These are phyloP conservation scores for Aspergillus texensis DNA, from an alignment of 2,329 filamentous ascomycete genomes.

Conservation along the genomic window DNA sequence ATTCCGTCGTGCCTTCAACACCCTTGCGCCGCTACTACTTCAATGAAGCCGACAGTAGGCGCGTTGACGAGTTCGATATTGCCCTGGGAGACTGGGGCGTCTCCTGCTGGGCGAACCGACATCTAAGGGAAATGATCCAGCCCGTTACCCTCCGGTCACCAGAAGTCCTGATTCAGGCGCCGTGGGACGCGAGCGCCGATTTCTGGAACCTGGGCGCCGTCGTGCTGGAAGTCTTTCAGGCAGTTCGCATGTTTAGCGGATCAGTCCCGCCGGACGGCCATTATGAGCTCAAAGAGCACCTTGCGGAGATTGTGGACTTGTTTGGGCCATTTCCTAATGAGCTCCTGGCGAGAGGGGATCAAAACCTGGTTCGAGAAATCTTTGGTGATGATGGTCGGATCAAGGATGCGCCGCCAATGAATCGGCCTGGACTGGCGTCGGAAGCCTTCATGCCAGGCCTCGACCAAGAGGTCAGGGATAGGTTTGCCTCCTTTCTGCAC, in stretches of 20 bases:
- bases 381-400: background rate
- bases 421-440: background rate
- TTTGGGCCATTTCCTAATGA: background rate
- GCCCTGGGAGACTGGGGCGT: background rate
- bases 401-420: background rate
- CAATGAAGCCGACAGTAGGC: background rate
- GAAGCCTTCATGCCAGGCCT: background rate
- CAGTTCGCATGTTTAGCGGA: slow-evolving; percentile 5
- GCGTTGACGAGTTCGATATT: background rate
- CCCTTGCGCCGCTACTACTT: background rate
- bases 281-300: slow-evolving; percentile 1
- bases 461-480: no score
- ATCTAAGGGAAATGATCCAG: background rate
- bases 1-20: background rate
- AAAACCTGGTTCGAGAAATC: background rate
- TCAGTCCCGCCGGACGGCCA: background rate
- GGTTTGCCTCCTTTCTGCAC: no score
- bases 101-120: background rate
- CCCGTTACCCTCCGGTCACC: background rate
- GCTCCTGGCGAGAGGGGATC: background rate
- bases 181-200: background rate
- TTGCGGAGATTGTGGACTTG: slow-evolving; percentile 1
- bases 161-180: background rate
- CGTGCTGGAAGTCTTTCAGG: background rate
- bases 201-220: background rate